Evolutionary conservation across 768 basidiomycete genomes (phyloP).

Genomic region (Fomitopsis serialis): DNA sequence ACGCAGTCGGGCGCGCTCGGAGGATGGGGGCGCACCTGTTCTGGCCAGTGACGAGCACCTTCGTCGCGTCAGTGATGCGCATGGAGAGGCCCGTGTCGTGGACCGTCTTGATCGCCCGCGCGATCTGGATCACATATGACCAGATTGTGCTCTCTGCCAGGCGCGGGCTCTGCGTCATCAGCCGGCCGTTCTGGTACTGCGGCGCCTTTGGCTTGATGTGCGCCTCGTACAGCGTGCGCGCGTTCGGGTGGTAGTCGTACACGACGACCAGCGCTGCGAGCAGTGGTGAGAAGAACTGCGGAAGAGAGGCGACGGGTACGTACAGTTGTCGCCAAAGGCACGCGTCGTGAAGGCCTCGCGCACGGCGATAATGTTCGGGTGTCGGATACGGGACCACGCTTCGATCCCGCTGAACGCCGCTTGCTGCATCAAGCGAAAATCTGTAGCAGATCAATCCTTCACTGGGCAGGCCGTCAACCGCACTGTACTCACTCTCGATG

Average conservation of each 20-base stretch:
- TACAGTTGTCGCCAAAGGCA: conserved; percentile 89
- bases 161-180: conserved; percentile 25
- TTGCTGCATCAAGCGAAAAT: conserved; percentile 79
- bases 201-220: conserved; percentile 60
- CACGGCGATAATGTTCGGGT: conserved; percentile 80
- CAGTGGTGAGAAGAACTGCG: not conserved
- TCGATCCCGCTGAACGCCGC: conserved; percentile 80
- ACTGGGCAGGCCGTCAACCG: too few relatives aligned
- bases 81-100: conserved; percentile 81
- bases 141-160: conserved; percentile 83
- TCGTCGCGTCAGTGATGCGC: conserved; percentile 78
- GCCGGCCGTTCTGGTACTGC: conserved; percentile 30
- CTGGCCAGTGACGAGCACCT: conserved; percentile 83
- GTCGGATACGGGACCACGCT: conserved; percentile 76
- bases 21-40: conserved; percentile 54
- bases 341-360: conserved; percentile 94
- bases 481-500: conserved; percentile 67
- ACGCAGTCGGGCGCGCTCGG: not conserved
- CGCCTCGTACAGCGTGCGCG: conserved; percentile 75
- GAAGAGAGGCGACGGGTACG: conserved; percentile 18
- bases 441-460: conserved; percentile 44
- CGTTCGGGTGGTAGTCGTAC: conserved; percentile 83
- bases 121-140: conserved; percentile 90
- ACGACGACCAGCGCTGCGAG: conserved; percentile 74
- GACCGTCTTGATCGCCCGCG: conserved; percentile 78